Evolutionary conservation across 345 rosid species (phyloP), one percentile per base, ranked within the genome.

Genomic region (Pistacia atlantica): DNA sequence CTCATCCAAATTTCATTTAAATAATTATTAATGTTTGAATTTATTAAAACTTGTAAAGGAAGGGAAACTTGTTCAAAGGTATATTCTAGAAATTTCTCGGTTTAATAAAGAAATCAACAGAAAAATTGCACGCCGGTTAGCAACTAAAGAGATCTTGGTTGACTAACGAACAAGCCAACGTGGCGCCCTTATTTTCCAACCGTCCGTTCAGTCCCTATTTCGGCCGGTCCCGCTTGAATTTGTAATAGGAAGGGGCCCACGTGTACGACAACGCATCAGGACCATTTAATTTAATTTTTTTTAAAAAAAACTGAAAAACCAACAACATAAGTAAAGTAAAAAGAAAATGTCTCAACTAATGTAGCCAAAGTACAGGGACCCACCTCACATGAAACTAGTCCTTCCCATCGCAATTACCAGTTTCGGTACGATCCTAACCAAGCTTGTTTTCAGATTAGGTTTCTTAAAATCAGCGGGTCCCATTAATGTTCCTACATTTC

Each of bases 101-200:
- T 3, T 51, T 2, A 14, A 2, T 12, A 0, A 3, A 51, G 0
- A 1, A 8, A 8, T 46, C 8, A 11, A 57, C 20, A 8, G 3
- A 22, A 71, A 56, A 25, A 46, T n/a, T 25, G 0, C 2, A 1
- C 1, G 5, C 17, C 3, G 16, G 22, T 13, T 7, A 13, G 2
- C 33, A 48, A 46, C 17, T 42, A 67, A 46, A 37, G 22, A 62
- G 5, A 38, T 70, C 74, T 71, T 1, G 33, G 74, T 71, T 71
- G 74, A 71, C 64, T 37, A 71, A 38, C 38, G 22, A 58, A 42
- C 54, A 3, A 5, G 1, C 25, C 55, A 3, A 71, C 54, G 52
- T 38, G 54, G 17, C 65, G 22, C 56, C 56, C 75, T 17, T 14
- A 59, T 60, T 25, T 25, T 48, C 28, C 4, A 72, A 60, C 75